phyloP scores from a whole-genome alignment of 225 moss, liverwort and hornwort species.

The Sphagnum contortum region DNA sequence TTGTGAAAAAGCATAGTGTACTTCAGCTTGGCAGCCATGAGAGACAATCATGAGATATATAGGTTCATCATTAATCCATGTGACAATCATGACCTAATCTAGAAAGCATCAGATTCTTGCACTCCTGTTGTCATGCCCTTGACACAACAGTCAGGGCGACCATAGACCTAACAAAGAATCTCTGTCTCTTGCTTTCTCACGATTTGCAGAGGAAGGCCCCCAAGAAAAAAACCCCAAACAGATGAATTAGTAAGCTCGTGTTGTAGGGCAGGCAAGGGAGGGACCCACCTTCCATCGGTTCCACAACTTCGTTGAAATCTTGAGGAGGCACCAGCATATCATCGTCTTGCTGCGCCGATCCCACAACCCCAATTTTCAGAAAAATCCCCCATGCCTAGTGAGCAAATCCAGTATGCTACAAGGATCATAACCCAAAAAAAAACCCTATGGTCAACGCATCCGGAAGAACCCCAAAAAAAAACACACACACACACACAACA shows the following conservation, averaged over 20 bases:
- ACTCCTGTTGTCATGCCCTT: not conserved
- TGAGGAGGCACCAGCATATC: slow-evolving; percentile 91
- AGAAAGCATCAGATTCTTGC: not conserved
- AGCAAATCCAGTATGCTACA: too few species aligned
- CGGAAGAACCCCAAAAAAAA: too few species aligned
- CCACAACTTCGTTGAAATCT: slow-evolving; percentile 93
- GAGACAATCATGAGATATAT: too few species aligned
- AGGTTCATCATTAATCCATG: too few species aligned
- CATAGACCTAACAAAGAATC: not conserved
- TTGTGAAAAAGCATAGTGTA: too few species aligned
- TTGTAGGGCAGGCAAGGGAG: too few species aligned
- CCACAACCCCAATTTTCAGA: slow-evolving; percentile 5
- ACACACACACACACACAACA: too few species aligned
- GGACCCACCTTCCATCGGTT: slow-evolving; percentile 93
- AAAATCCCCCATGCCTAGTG: too few species aligned
- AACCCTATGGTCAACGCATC: too few species aligned
- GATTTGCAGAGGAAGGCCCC: not conserved
- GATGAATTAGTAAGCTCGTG: slow-evolving; percentile 7
- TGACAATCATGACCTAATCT: too few species aligned
- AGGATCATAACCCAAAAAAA: too few species aligned
- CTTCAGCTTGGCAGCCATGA: too few species aligned
- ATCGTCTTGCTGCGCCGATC: slow-evolving; percentile 92
- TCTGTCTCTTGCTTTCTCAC: not conserved
- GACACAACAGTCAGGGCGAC: not conserved
- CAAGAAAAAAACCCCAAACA: slow-evolving; percentile 14